phyloP scores from a whole-genome alignment of 768 basidiomycete species.

The Kwoniella dendrophila region DNA sequence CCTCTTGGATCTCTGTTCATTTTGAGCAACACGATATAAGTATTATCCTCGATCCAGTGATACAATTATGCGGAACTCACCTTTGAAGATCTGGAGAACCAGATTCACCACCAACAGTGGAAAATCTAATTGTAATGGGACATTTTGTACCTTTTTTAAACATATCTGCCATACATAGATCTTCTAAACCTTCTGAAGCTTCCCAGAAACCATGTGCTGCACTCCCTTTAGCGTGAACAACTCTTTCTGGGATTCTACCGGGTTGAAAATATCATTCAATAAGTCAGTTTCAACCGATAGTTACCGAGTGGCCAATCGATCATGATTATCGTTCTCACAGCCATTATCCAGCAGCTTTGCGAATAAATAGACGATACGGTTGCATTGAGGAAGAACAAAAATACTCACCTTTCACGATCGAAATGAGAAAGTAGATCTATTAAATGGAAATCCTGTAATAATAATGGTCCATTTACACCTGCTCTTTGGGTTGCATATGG shows the following conservation, averaged over 20 bases:
- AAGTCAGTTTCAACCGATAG: background rate
- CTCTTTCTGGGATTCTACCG: constrained; percentile 56
- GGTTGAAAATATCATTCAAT: background rate
- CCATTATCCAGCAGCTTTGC: no score
- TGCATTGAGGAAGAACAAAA: background rate
- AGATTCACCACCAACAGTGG: constrained; percentile 60
- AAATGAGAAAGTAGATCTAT: constrained; percentile 86
- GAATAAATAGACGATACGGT: no score
- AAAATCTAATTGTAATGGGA: constrained; percentile 54
- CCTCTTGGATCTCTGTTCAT: constrained; percentile 56
- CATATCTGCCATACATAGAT: constrained; percentile 57
- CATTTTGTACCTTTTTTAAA: constrained; percentile 56
- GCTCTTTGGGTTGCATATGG: constrained; percentile 73
- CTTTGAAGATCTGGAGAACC: constrained; percentile 58
- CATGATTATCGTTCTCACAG: background rate
- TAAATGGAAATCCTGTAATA: constrained; percentile 72
- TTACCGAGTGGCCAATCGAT: background rate
- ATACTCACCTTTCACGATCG: constrained; percentile 51
- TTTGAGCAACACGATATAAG: background rate
- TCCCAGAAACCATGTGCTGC: constrained; percentile 59
- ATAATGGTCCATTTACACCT: constrained; percentile 75
- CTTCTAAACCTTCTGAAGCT: constrained; percentile 56
- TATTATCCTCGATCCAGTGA: background rate
- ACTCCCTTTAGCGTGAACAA: constrained; percentile 67
- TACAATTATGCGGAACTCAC: constrained; percentile 19